Conservation (phyloP, 2,329 filamentous ascomycete genomes). For the Epichloe bromicola region DNA sequence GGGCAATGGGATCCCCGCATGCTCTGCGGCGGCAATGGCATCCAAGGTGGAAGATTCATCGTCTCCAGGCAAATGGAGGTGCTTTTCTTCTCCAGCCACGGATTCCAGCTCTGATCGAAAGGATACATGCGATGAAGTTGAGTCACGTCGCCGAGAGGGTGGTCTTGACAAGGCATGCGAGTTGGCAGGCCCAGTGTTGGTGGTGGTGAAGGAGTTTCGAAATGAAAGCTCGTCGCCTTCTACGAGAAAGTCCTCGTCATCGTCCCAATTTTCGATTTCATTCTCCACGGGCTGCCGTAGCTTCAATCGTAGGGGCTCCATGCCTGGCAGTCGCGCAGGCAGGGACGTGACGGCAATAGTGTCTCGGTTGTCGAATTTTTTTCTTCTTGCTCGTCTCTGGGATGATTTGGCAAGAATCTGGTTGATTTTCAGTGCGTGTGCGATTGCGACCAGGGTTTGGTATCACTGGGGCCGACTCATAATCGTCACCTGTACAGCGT, state of each 20-base stretch:
- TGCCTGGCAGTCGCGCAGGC: conserved; percentile 17
- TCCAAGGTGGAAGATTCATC: conserved; percentile 74
- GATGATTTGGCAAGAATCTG: not conserved
- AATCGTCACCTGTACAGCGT: conserved; percentile 7
- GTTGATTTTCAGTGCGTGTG: not conserved
- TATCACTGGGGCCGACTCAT: conserved; percentile 11
- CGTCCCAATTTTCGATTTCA: conserved; percentile 64
- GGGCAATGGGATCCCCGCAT: conserved; percentile 84
- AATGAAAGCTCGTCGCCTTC: conserved; percentile 54
- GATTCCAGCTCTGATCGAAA: conserved; percentile 74
- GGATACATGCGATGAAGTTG: conserved; percentile 69
- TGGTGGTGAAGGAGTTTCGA: conserved; percentile 32
- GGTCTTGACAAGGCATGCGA: conserved; percentile 6
- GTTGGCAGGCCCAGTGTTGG: conserved; percentile 13
- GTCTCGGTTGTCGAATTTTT: not conserved
- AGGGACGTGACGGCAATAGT: conserved; percentile 3
- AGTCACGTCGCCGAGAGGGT: conserved; percentile 49
- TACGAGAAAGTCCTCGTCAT: conserved; percentile 56
- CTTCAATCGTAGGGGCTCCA: conserved; percentile 44
- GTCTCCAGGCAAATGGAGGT: conserved; percentile 71
- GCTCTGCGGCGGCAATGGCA: conserved; percentile 76
- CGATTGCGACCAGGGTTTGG: conserved; percentile 2
- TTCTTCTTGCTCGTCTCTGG: not conserved
- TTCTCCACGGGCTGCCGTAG: conserved; percentile 42
- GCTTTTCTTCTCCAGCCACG: conserved; percentile 66